These are phyloP conservation scores for Cardamine chenopodiifolia DNA, from an alignment of 345 rosid species.

Conservation along the genomic window DNA sequence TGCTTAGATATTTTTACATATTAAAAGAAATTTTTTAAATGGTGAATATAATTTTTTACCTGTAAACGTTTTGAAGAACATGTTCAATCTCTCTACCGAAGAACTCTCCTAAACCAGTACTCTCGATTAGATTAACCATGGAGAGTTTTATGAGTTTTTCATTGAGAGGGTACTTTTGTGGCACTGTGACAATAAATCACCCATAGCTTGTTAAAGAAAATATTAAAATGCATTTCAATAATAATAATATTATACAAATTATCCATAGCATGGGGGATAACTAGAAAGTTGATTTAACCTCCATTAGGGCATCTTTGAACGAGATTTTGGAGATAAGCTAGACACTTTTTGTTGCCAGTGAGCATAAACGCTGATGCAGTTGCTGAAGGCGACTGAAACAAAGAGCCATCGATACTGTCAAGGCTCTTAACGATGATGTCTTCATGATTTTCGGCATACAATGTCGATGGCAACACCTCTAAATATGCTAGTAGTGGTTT, in stretches of 20 bases:
- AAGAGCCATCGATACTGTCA: conserved; percentile 51
- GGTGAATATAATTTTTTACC: conserved; percentile 31
- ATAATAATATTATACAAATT: not conserved
- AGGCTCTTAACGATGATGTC: conserved; percentile 23
- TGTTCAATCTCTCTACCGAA: conserved; percentile 52
- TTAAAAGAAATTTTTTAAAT: not conserved
- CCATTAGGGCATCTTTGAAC: conserved; percentile 47
- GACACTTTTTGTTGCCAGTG: conserved; percentile 50
- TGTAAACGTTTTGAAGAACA: conserved; percentile 47
- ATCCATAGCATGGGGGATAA: not conserved
- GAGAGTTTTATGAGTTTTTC: conserved; percentile 59
- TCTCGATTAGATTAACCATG: conserved; percentile 51
- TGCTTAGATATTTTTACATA: not conserved
- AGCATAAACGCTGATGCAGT: conserved; percentile 65
- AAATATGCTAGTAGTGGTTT: conserved; percentile 52
- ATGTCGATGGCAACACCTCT: conserved; percentile 48
- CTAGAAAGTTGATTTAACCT: conserved; percentile 40
- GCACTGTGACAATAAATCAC: conserved; percentile 46
- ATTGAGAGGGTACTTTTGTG: conserved; percentile 52
- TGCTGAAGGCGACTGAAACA: conserved; percentile 71
- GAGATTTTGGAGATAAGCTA: conserved; percentile 53
- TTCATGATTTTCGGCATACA: conserved; percentile 32
- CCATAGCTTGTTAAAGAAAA: not conserved
- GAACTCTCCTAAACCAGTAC: conserved; percentile 56
- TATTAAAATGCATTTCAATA: not conserved